phyloP scores from a whole-genome alignment of 192 early-diverging fungal genomes.

The Podila epigama region DNA sequence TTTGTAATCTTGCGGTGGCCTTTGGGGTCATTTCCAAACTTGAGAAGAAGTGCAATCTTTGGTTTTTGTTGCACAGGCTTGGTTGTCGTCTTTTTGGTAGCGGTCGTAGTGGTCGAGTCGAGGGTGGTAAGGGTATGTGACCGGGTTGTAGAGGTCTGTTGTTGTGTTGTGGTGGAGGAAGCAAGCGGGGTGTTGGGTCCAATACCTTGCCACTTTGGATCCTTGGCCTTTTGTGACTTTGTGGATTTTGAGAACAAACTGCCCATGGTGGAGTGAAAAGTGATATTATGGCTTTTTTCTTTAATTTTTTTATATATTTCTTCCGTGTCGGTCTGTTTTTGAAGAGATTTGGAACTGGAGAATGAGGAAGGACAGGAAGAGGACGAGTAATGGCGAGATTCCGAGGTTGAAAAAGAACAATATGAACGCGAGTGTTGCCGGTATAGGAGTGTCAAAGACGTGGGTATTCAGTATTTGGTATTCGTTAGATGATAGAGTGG shows the following conservation, averaged over 20 bases:
- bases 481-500: no score
- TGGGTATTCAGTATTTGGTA: no score
- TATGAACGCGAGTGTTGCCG: no score
- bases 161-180: not conserved
- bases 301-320: no score
- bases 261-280: constrained; percentile 13
- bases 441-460: no score
- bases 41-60: constrained; percentile 33
- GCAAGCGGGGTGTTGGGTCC: constrained; percentile 45
- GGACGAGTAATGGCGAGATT: no score
- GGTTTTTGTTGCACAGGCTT: constrained; percentile 1
- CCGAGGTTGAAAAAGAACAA: no score
- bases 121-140: constrained; percentile 9
- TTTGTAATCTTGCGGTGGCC: constrained; percentile 32
- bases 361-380: no score
- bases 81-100: constrained; percentile 3
- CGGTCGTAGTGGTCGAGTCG: constrained; percentile 1
- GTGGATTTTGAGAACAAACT: constrained; percentile 31
- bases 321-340: no score
- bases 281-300: not conserved
- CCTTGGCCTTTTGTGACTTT: constrained; percentile 31
- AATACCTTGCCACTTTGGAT: constrained; percentile 45
- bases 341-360: no score
- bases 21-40: constrained; percentile 31
- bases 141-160: constrained; percentile 6